Base-by-base conservation (phyloP, 225 moss, liverwort and hornwort species). In the Straminergon stramineum region DNA sequence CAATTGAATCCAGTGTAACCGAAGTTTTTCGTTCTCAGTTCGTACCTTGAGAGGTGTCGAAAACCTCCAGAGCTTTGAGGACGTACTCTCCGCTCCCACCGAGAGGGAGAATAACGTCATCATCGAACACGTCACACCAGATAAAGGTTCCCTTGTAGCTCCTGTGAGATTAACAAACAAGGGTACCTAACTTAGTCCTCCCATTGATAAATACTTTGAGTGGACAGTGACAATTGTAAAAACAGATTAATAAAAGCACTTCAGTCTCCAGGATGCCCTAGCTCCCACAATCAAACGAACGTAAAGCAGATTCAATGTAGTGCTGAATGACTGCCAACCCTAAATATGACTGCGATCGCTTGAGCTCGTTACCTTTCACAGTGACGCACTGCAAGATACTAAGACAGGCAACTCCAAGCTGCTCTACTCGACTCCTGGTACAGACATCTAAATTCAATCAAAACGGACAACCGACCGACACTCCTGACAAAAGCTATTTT, bases 121-220 rank as follows among this genome's bases (percentile, higher is more conserved):
- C 87, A 41, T 94, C 94, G 83, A 90, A 89, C 31, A 94, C 83
- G 41, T 94, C 94, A 60, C 93, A 92, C 94, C 94, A 94, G 19
- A 94, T 91, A 63, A 90, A 93, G 23, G 91, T 86, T 87, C 89
- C 91, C 63, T 90, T 94, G 82, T 94, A 94, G n/a, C 89, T 91
- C 87, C 94, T 94, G 88, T 16, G 20, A 23, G 34, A 86, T 74
- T 19, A 57, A 41, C 39, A 51, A 70, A 9, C 17, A 64, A 76
- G 65, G n/a, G 66, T 48, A n/a, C 43, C 39, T 45, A 37, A 60
- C 32, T 90, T 15, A 93, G 83, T 37, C 45, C 27, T 62, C 61
- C 35, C 30, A 82, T 24, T 62, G 62, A 73, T 34, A 24, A 63
- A 69, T 69, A 34, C 4, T 8, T 7, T 4, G 15, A 52, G 80